Base-by-base conservation (phyloP, 1,139 yeast species). In the Kurtzmaniella quercitrusa region DNA sequence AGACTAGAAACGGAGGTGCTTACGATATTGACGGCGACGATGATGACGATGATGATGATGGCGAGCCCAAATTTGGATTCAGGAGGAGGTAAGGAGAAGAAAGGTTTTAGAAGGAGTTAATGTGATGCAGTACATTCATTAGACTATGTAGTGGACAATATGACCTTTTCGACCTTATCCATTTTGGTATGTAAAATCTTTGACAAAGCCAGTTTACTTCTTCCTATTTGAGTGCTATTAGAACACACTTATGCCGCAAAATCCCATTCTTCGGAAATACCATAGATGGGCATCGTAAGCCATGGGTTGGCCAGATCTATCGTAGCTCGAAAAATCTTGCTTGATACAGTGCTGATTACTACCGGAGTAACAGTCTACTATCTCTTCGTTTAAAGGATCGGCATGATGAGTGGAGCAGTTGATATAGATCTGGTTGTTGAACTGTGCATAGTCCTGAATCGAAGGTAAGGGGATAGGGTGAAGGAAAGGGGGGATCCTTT, bases 191-290 rank as follows among this genome's bases (percentile, higher is more conserved):
- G n/a, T n/a, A n/a, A n/a, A n/a, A n/a, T n/a, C n/a, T n/a, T n/a
- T n/a, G n/a, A n/a, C n/a, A n/a, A n/a, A n/a, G n/a, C n/a, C n/a
- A n/a, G n/a, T n/a, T n/a, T n/a, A n/a, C n/a, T n/a, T n/a, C n/a
- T n/a, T n/a, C n/a, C n/a, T n/a, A n/a, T n/a, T n/a, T n/a, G n/a
- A n/a, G n/a, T n/a, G n/a, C 15, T 11, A 34, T 9, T 16, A 29
- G 21, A 39, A 33, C 14, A 56, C 45, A 25, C 47, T 46, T 12
- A 71, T 53, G 1, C 79, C 78, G 55, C 82, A 77, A 34, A 63
- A 52, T 0, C 81, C 81, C 63, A 77, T 56, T 27, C 58, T 59
- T 45, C 79, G 62, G 52, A 77, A 76, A 52, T 77, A 77, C 10
- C 75, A 70, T 43, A 70, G 65, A 54, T 77, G 82, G 37, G 63